Percentiles rank a stretch among this genome's conserved stretches.
These are phyloP conservation scores for Epithele typhae DNA, from an alignment of 768 basidiomycete genomes.

Conservation along the genomic window DNA sequence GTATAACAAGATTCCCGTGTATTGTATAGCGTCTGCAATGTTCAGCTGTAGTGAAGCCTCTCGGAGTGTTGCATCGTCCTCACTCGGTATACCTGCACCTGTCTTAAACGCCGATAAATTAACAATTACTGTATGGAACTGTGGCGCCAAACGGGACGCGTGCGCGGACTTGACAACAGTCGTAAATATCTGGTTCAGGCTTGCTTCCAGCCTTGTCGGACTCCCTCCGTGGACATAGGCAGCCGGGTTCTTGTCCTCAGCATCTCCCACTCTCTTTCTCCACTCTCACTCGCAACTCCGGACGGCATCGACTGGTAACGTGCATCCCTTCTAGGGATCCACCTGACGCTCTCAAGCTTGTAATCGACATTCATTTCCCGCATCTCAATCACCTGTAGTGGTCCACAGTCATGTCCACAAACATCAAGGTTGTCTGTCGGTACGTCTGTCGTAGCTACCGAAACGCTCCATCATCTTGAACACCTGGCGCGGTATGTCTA, in stretches of 20 bases:
- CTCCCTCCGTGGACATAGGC: constrained; percentile 6
- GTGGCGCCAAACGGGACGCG: constrained; percentile 15
- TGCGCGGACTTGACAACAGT: constrained; percentile 25
- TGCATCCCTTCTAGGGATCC: constrained; percentile 16
- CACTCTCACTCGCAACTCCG: constrained; percentile 8
- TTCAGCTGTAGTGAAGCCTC: not conserved
- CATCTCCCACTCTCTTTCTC: constrained; percentile 9
- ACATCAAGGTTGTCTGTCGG: constrained; percentile 99
- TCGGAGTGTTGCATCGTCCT: no score
- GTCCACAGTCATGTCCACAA: constrained; percentile 65
- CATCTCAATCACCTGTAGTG: constrained; percentile 20
- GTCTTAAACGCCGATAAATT: no score
- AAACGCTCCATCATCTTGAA: not conserved
- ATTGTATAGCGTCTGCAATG: constrained; percentile 3
- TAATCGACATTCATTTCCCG: constrained; percentile 11
- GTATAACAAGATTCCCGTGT: constrained; percentile 9
- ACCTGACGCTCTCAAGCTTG: constrained; percentile 1
- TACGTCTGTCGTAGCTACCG: constrained; percentile 35
- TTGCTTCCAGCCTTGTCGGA: constrained; percentile 3
- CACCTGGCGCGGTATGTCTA: constrained; percentile 25
- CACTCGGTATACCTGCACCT: no score
- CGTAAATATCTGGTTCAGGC: constrained; percentile 16
- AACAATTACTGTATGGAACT: constrained; percentile 2
- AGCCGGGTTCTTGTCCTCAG: constrained; percentile 3
- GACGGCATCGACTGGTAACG: constrained; percentile 13